Base-by-base conservation (phyloP, 2,329 filamentous ascomycete species). In the Neofusicoccum cordaticola region DNA sequence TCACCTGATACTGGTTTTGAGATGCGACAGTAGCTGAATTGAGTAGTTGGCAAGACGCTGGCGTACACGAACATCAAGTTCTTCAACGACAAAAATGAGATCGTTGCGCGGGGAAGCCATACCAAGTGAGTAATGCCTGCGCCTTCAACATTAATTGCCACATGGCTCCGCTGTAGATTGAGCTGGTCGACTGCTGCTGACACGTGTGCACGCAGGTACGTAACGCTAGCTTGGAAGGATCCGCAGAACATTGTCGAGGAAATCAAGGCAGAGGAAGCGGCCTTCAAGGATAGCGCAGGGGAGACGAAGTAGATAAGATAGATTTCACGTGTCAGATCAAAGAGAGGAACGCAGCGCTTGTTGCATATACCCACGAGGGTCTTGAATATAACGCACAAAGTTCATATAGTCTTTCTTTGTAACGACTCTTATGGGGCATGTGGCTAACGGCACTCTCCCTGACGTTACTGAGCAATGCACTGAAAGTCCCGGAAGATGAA, bases 51-150 rank as follows among this genome's bases (percentile, higher is more conserved):
- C 31, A 89, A 89, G 74, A 89, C 84, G 1, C 77, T 89, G 41
- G 87, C 87, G 6, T 90, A 82, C 70, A 90, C 87, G 0, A 84
- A 80, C 3, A 86, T 89, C 68, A 81, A 80, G 53, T 90, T 90
- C 73, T 81, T 77, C 65, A 88, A 89, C 68, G 76, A 72, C 15
- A 83, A 85, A 64, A 81, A 86, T 53, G 82, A 89, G 58, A 66
- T 89, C 8, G 83, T 90, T 62, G 87, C 87, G 2, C 79, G 87
- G 65, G 87, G 87, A 2, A 89, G 87, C 69, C 87, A 90, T 74
- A 90, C 87, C 2, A 90, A 90, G 81, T 86, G 72, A 71, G 78
- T 70, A 4, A 7, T 48, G 5, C 17, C 44, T 22, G 22, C 22
- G 3, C 4, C 17, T 0, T 35, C 3, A 31, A 31, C 4, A 31